Percentiles rank a stretch among this genome's conserved stretches.
Conservation (phyloP, 495 filamentous ascomycete species). For the Emericellopsis terricola region DNA sequence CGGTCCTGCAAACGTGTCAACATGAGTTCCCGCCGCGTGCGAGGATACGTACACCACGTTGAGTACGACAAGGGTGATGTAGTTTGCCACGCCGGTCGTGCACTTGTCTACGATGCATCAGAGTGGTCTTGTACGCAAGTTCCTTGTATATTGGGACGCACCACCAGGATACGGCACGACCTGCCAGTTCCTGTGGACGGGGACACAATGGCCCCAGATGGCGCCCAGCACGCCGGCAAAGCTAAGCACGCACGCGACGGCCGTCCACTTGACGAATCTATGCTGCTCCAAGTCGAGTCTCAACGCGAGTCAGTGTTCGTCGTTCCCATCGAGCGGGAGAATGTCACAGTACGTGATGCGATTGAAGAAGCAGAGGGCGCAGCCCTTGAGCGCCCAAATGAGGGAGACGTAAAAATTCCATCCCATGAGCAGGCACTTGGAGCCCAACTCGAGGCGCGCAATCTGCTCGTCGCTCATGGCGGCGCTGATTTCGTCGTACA, state of each 20-base stretch:
- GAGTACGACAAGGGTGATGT: conserved; percentile 19
- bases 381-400: conserved; percentile 34
- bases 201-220: conserved; percentile 29
- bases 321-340: no score
- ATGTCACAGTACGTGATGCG: conserved; percentile 19
- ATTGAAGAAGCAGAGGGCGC: conserved; percentile 35
- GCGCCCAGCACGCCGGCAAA: conserved; percentile 17
- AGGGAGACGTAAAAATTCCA: conserved; percentile 36
- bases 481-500: conserved; percentile 15
- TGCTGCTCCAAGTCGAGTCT: background rate
- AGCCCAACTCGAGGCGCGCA: conserved; percentile 13
- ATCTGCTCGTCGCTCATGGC: conserved; percentile 15
- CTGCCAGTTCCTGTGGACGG: conserved; percentile 28
- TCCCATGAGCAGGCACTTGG: conserved; percentile 33
- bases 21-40: no score
- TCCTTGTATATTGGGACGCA: conserved; percentile 15
- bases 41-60: conserved; percentile 29
- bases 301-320: no score
- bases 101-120: conserved; percentile 27
- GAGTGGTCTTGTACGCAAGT: no score
- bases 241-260: conserved; percentile 4
- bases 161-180: conserved; percentile 29
- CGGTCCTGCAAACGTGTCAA: conserved; percentile 10
- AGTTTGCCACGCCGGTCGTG: conserved; percentile 22
- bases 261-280: background rate